Percentiles rank a stretch among this genome's conserved stretches.
Evolutionary conservation across 176 grass and related monocot genomes (phyloP).

Genomic region (Sorghum bicolor): DNA sequence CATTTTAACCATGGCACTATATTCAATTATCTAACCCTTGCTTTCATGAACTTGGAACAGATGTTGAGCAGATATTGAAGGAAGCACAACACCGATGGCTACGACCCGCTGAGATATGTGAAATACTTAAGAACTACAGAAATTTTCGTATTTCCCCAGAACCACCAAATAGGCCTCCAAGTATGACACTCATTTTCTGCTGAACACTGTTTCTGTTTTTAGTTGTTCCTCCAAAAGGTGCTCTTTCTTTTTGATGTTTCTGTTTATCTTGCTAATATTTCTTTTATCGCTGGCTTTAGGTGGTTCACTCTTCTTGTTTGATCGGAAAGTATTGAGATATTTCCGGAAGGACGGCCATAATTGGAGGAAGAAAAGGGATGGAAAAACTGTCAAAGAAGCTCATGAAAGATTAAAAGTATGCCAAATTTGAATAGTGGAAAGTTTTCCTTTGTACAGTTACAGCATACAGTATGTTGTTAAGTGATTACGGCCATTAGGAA

Average conservation of each 20-base stretch:
- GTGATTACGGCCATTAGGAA: background rate
- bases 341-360: conserved; percentile 95
- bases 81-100: conserved; percentile 87
- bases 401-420: conserved; percentile 95
- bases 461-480: background rate
- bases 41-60: conserved; percentile 42
- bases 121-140: conserved; percentile 89
- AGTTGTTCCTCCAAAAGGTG: background rate
- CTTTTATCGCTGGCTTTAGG: conserved; percentile 48
- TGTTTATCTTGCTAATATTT: conserved; percentile 9
- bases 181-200: conserved; percentile 45
- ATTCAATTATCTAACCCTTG: conserved; percentile 17
- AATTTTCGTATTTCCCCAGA: conserved; percentile 81
- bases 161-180: conserved; percentile 81
- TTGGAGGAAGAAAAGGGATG: conserved; percentile 96
- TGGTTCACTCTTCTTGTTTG: conserved; percentile 96
- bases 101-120: conserved; percentile 90
- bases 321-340: conserved; percentile 94
- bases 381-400: conserved; percentile 94
- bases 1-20: background rate
- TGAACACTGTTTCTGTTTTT: background rate
- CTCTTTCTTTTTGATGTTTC: background rate
- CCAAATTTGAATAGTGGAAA: background rate
- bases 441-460: background rate
- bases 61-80: conserved; percentile 87